A percentile compares a stretch with the other conserved stretches of the same genome.
Conservation (phyloP, 1,139 yeast genomes). For the Suhomyces guaymorum region DNA sequence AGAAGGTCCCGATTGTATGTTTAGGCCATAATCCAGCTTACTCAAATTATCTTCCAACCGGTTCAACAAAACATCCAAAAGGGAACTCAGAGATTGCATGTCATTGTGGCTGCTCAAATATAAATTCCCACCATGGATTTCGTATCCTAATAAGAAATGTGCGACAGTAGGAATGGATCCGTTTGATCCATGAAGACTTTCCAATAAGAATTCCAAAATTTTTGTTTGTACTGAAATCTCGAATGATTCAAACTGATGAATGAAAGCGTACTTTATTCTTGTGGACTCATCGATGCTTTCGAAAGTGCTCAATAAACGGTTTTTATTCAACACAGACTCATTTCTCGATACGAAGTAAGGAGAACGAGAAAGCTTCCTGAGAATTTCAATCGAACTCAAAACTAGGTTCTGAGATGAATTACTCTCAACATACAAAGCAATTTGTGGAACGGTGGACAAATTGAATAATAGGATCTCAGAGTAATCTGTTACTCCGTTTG, state of each 20-base stretch:
- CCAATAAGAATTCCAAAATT: constrained; percentile 58
- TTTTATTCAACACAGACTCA: constrained; percentile 49
- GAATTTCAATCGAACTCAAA: constrained; percentile 50
- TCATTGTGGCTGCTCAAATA: constrained; percentile 12
- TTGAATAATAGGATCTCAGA: constrained; percentile 72
- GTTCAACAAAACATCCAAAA: constrained; percentile 55
- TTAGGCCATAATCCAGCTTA: constrained; percentile 39
- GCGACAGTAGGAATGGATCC: constrained; percentile 54
- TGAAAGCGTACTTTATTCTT: constrained; percentile 71
- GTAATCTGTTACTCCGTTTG: constrained; percentile 64
- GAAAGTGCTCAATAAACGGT: constrained; percentile 69
- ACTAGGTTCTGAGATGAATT: constrained; percentile 49
- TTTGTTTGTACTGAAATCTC: constrained; percentile 49
- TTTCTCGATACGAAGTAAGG: constrained; percentile 44
- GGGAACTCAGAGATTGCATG: constrained; percentile 35
- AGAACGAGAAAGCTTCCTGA: constrained; percentile 53
- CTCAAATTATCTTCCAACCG: constrained; percentile 51
- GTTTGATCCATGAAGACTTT: constrained; percentile 46
- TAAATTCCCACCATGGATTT: constrained; percentile 36
- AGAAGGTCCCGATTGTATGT: constrained; percentile 55
- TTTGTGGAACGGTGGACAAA: constrained; percentile 65
- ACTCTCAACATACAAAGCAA: constrained; percentile 74
- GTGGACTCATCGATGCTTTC: constrained; percentile 72
- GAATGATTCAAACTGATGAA: constrained; percentile 62
- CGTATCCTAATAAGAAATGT: constrained; percentile 77